A percentile compares a stretch with the other conserved stretches of the same genome.
phyloP scores from a whole-genome alignment of 225 moss, liverwort and hornwort species.

The Anthoceros angustus region DNA sequence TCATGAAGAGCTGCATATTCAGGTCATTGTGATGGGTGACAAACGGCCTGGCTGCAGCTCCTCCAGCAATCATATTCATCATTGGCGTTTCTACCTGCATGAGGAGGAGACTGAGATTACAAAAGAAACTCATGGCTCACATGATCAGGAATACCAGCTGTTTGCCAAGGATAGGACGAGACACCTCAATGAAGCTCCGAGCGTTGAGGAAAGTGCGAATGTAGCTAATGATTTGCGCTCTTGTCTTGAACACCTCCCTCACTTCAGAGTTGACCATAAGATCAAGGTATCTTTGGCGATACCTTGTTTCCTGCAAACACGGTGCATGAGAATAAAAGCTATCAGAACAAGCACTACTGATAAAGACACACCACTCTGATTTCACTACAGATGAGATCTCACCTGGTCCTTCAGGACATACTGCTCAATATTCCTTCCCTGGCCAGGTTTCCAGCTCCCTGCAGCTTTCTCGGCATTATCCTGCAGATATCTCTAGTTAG shows the following conservation, averaged over 20 bases:
- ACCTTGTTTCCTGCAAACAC: slow-evolving; percentile 69
- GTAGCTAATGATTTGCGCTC: slow-evolving; percentile 66
- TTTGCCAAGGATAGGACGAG: not conserved
- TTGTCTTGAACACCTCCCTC: slow-evolving; percentile 67
- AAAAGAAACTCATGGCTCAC: not conserved
- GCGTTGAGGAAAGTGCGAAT: slow-evolving; percentile 53
- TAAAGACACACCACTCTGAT: slow-evolving; percentile 6
- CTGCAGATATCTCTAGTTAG: not conserved
- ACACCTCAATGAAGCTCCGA: slow-evolving; percentile 67
- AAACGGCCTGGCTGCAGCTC: slow-evolving; percentile 88
- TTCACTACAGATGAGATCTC: not conserved
- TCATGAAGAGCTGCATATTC: slow-evolving; percentile 79
- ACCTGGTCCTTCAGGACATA: slow-evolving; percentile 79
- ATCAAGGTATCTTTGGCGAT: slow-evolving; percentile 74
- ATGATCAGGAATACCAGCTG: too few relatives aligned
- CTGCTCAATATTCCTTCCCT: slow-evolving; percentile 47
- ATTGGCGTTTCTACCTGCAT: slow-evolving; percentile 88
- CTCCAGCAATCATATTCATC: slow-evolving; percentile 97
- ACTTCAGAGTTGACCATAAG: slow-evolving; percentile 78
- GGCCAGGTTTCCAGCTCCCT: slow-evolving; percentile 63
- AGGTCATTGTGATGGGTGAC: slow-evolving; percentile 92
- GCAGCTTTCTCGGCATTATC: slow-evolving; percentile 37
- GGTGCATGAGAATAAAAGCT: not conserved
- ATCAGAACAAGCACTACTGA: not conserved
- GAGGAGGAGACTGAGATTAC: not conserved